phyloP scores from a whole-genome alignment of 306 rosid genomes.

The Lathyrus tuberosus region DNA sequence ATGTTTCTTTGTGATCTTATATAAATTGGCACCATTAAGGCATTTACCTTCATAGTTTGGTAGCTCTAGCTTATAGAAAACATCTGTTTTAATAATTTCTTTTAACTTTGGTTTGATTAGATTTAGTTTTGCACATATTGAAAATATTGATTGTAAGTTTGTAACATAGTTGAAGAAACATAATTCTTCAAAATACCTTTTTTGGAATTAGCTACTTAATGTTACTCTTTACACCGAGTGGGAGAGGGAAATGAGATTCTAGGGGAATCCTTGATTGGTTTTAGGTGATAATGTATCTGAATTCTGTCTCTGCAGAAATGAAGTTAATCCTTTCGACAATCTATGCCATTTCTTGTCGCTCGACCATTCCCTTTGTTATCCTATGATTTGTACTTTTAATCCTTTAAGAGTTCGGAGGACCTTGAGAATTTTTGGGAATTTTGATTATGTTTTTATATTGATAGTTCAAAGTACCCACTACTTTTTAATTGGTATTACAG shows the following conservation, averaged over 20 bases:
- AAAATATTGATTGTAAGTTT: conserved; percentile 8
- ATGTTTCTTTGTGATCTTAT: not conserved
- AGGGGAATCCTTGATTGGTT: not conserved
- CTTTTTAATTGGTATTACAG: conserved; percentile 79
- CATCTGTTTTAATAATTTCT: conserved; percentile 1
- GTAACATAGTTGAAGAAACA: conserved; percentile 12
- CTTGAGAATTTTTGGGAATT: not conserved
- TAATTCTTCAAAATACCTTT: conserved; percentile 4
- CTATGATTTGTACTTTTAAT: conserved; percentile 13
- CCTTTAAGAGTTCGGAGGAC: conserved; percentile 19
- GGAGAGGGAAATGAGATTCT: conserved; percentile 19
- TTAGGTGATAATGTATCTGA: conserved; percentile 4
- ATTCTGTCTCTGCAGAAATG: not conserved
- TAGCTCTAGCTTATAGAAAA: conserved; percentile 18
- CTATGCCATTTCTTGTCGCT: conserved; percentile 6
- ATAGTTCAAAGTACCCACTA: conserved; percentile 56
- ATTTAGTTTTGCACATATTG: not conserved
- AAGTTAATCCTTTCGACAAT: conserved; percentile 2
- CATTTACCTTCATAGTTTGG: not conserved
- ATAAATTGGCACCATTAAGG: not conserved
- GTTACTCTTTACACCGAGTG: conserved; percentile 24
- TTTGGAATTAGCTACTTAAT: conserved; percentile 8
- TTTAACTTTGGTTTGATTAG: not conserved
- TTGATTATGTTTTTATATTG: conserved; percentile 33
- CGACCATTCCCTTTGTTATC: conserved; percentile 14